These are phyloP conservation scores for Colletotrichum truncatum DNA, from an alignment of 2,329 filamentous ascomycete species.

Conservation along the genomic window DNA sequence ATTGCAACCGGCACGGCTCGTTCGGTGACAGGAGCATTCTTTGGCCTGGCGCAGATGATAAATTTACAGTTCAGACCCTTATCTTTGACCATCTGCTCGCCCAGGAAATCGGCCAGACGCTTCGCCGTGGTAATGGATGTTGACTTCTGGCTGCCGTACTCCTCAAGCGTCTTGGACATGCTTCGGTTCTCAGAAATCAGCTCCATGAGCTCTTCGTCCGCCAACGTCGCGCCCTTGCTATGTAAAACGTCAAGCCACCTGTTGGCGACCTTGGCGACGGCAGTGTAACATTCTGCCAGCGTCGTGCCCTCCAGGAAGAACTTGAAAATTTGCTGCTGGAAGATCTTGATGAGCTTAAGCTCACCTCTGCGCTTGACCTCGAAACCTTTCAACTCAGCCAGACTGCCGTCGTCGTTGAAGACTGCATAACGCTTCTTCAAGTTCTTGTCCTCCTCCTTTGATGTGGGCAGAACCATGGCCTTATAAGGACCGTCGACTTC, in stretches of 20 bases:
- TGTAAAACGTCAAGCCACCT: constrained; percentile 96
- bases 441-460: constrained; percentile 99
- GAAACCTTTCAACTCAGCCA: constrained; percentile 96
- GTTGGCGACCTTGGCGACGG: constrained; percentile 95
- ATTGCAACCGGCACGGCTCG: constrained; percentile 95
- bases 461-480: constrained; percentile 96
- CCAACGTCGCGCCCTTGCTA: constrained; percentile 86
- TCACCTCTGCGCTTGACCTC: constrained; percentile 98
- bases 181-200: constrained; percentile 99
- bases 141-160: constrained; percentile 95
- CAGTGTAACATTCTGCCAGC: constrained; percentile 85
- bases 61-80: constrained; percentile 99
- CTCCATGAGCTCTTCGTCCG: constrained; percentile 97
- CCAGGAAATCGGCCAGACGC: constrained; percentile 93
- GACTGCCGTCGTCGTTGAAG: constrained; percentile 96
- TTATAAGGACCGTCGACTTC: constrained; percentile 98
- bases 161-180: constrained; percentile 96
- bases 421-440: constrained; percentile 99
- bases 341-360: constrained; percentile 99
- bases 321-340: constrained; percentile 99
- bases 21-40: constrained; percentile 92
- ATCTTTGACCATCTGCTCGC: constrained; percentile 99
- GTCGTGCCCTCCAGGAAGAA: constrained; percentile 96
- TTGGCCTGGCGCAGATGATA: constrained; percentile 90
- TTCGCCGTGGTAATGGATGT: constrained; percentile 99